Evolutionary conservation across 208 protist genomes (phyloP).

Genomic region (Acanthamoeba rhysodes): DNA sequence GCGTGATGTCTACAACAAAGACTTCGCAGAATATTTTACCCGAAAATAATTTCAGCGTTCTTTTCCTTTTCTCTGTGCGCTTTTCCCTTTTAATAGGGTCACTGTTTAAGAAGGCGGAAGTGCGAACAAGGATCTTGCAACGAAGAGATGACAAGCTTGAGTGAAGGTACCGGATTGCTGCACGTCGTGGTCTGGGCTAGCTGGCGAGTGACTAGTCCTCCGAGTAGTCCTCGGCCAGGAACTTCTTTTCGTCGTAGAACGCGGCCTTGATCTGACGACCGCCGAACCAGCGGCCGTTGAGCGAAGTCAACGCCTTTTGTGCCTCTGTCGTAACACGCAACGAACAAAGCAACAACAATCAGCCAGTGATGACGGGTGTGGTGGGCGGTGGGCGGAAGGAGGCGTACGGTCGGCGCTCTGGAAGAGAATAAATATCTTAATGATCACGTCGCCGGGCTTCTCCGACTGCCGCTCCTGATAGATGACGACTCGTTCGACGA

Average conservation of each 20-base stretch:
- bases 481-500: conserved; percentile 73
- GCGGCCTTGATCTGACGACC: conserved; percentile 46
- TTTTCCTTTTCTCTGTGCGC: not conserved
- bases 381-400: not conserved
- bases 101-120: not conserved
- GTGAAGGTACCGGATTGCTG: not conserved
- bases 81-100: too few relatives aligned
- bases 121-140: too few relatives aligned
- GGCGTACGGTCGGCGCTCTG: conserved; percentile 19
- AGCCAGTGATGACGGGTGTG: too few relatives aligned
- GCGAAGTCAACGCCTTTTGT: not conserved
- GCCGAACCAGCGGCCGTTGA: conserved; percentile 63
- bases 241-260: conserved; percentile 68
- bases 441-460: conserved; percentile 28
- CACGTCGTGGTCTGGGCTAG: not conserved
- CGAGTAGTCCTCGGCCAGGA: conserved; percentile 69
- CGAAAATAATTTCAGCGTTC: not conserved
- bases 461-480: conserved; percentile 67
- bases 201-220: not conserved
- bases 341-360: not conserved
- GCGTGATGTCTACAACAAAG: not conserved
- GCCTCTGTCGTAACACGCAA: not conserved
- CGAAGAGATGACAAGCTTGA: not conserved
- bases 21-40: not conserved
- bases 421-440: conserved; percentile 77